These are phyloP conservation scores for Xerophyta viscosa DNA, from an alignment of 106 monocot species.

Conservation along the genomic window DNA sequence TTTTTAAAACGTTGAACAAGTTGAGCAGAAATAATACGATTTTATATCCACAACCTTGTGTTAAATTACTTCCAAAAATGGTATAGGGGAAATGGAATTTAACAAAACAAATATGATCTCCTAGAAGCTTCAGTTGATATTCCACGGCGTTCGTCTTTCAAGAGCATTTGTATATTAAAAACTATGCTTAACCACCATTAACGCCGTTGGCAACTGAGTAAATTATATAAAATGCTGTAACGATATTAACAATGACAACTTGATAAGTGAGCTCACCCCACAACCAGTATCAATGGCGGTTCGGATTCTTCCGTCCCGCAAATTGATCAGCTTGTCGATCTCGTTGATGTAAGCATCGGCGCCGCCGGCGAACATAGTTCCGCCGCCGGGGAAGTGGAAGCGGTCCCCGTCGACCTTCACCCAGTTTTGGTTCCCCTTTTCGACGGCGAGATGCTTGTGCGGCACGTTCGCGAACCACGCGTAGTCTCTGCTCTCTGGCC, in stretches of 20 bases:
- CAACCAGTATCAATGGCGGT: constrained; percentile 83
- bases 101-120: too few species aligned
- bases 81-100: too few species aligned
- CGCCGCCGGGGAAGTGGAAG: constrained; percentile 83
- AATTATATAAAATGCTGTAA: too few species aligned
- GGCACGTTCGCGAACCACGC: constrained; percentile 81
- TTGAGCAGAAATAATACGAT: too few species aligned
- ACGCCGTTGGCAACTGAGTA: too few species aligned
- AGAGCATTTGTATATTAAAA: too few species aligned
- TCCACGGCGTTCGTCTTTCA: too few species aligned
- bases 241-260: neutral
- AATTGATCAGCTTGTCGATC: constrained; percentile 39
- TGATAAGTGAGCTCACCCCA: constrained; percentile 35
- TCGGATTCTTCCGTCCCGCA: constrained; percentile 57
- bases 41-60: too few species aligned
- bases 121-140: too few species aligned
- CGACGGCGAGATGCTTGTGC: constrained; percentile 71
- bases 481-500: constrained; percentile 48
- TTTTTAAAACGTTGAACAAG: too few species aligned
- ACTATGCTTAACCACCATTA: too few species aligned
- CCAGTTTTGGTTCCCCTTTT: constrained; percentile 89
- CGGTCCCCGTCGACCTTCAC: constrained; percentile 65
- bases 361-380: constrained; percentile 78
- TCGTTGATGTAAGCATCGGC: constrained; percentile 81
- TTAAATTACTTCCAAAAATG: too few species aligned